Percentiles rank a stretch among this genome's conserved stretches.
These are phyloP conservation scores for Melanogaster broomeanus DNA, from an alignment of 768 basidiomycete species.

Conservation along the genomic window DNA sequence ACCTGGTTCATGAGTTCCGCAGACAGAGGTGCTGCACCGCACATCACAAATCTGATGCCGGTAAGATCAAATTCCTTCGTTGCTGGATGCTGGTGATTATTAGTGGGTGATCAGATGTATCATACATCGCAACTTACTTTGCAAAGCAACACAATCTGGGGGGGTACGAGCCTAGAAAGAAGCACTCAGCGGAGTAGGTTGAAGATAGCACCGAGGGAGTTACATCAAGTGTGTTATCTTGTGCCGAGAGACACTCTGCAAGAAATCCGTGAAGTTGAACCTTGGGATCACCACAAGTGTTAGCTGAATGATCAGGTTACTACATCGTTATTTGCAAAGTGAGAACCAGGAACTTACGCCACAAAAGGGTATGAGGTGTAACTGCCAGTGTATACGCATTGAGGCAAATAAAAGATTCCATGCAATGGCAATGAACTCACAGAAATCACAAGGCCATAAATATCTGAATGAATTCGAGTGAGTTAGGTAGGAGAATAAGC, in stretches of 20 bases:
- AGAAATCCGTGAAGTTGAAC: conserved; percentile 62
- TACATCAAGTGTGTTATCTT: conserved; percentile 59
- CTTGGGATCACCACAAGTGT: conserved; percentile 60
- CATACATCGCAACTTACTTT: conserved; percentile 44
- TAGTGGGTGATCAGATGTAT: not conserved
- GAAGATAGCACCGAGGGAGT: conserved; percentile 13
- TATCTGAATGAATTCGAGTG: conserved; percentile 40
- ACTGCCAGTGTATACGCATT: conserved; percentile 33
- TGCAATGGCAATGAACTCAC: conserved; percentile 34
- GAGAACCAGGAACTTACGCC: conserved; percentile 40
- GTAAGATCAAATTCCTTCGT: conserved; percentile 50
- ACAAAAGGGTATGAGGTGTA: conserved; percentile 55
- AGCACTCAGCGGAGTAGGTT: not conserved
- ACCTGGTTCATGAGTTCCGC: conserved; percentile 52
- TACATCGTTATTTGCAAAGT: not conserved
- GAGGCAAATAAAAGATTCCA: not conserved
- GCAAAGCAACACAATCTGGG: conserved; percentile 65
- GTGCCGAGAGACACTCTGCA: conserved; percentile 60
- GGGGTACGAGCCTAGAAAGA: conserved; percentile 56
- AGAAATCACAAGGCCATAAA: conserved; percentile 59
- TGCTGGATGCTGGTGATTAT: conserved; percentile 46
- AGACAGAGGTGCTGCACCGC: conserved; percentile 65
- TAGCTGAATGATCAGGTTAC: conserved; percentile 38
- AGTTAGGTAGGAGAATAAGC: conserved; percentile 5
- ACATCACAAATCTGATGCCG: conserved; percentile 53